Percentiles rank a stretch among this genome's conserved stretches.
Conservation (phyloP, 139 green algal genomes). For the Nannochloris sp. region DNA sequence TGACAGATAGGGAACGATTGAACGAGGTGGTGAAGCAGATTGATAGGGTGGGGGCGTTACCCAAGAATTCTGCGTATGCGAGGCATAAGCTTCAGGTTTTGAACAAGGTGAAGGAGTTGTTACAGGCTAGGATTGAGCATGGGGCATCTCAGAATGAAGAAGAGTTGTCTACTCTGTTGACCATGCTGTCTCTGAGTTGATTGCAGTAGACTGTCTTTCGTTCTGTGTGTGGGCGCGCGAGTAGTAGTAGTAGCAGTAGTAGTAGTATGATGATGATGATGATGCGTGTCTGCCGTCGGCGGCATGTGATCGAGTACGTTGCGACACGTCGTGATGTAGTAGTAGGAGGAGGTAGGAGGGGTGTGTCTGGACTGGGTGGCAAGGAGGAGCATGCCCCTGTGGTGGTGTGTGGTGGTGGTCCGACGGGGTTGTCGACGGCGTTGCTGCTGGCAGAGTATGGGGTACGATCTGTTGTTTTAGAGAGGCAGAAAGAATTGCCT, state of each 20-base stretch:
- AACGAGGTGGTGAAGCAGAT: constrained; percentile 12
- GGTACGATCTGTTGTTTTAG: constrained; percentile 55
- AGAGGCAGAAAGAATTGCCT: constrained; percentile 27
- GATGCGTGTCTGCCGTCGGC: background rate
- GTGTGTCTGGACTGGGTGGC: no score
- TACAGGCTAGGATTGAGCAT: background rate
- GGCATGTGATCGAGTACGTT: background rate
- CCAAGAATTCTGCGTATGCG: constrained; percentile 14
- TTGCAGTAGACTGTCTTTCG: background rate
- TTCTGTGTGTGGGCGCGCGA: no score
- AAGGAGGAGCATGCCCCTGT: constrained; percentile 31
- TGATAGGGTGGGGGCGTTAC: constrained; percentile 8
- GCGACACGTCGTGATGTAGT: background rate
- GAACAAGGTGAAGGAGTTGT: constrained; percentile 18
- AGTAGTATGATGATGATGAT: background rate
- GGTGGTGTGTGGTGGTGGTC: constrained; percentile 66
- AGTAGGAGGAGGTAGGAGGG: no score
- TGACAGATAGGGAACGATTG: constrained; percentile 11
- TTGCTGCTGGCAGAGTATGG: constrained; percentile 54
- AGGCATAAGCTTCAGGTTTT: constrained; percentile 23
- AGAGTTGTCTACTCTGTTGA: no score
- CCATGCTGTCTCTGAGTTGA: background rate
- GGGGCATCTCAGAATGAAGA: no score
- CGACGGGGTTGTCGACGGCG: constrained; percentile 61
- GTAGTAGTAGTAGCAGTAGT: no score